These are phyloP conservation scores for Oehlia diaphana DNA, from an alignment of 192 early-diverging fungal genomes.

Conservation along the genomic window DNA sequence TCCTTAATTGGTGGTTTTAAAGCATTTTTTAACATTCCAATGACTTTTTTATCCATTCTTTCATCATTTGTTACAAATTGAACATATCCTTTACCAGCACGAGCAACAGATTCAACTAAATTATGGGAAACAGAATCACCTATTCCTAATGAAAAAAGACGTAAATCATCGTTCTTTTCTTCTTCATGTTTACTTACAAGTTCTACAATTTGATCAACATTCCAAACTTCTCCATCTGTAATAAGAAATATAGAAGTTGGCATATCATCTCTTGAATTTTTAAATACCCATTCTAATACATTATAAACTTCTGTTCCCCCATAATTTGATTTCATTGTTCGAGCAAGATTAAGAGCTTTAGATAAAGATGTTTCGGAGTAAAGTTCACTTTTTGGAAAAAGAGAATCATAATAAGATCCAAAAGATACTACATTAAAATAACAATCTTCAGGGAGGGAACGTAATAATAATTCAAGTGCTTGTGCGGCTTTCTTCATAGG, in stretches of 20 bases:
- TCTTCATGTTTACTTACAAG: constrained; percentile 30
- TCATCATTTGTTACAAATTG: constrained; percentile 47
- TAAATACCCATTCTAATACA: constrained; percentile 38
- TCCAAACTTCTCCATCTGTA: constrained; percentile 50
- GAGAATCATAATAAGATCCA: constrained; percentile 30
- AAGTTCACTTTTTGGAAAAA: constrained; percentile 40
- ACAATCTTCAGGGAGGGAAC: constrained; percentile 47
- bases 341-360: constrained; percentile 34
- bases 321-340: constrained; percentile 39
- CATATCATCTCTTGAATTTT: constrained; percentile 33
- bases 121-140: constrained; percentile 51
- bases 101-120: constrained; percentile 50
- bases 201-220: constrained; percentile 41
- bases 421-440: constrained; percentile 56
- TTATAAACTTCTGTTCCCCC: constrained; percentile 53
- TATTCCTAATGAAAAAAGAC: constrained; percentile 54
- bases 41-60: constrained; percentile 51
- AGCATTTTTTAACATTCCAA: constrained; percentile 54
- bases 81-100: constrained; percentile 48
- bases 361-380: constrained; percentile 41
- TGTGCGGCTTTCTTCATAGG: constrained; percentile 37
- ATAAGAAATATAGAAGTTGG: constrained; percentile 44
- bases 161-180: constrained; percentile 28
- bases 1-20: constrained; percentile 43
- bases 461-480: constrained; percentile 48